Percentiles rank a stretch among this genome's conserved stretches.
Evolutionary conservation across 371 early-diverging fungal genomes (phyloP).

Genomic region (Actinomucor elegans): DNA sequence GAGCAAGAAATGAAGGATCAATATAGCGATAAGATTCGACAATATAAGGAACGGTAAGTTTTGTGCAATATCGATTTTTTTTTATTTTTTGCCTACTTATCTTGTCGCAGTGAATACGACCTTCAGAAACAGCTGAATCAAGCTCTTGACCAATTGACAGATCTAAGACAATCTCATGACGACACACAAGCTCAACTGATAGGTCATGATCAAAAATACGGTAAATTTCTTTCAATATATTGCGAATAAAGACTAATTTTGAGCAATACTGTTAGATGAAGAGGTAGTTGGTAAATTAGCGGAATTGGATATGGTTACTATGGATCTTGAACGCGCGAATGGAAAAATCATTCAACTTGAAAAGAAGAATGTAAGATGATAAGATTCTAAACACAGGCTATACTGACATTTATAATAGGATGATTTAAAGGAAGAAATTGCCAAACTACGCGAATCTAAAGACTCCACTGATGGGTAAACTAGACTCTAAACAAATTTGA

Average conservation of each 20-base stretch:
- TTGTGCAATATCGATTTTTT: no score
- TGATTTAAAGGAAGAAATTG: constrained; percentile 49
- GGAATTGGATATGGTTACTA: constrained; percentile 82
- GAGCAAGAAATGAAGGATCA: constrained; percentile 69
- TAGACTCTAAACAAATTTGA: not conserved
- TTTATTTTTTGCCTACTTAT: no score
- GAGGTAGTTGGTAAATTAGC: constrained; percentile 83
- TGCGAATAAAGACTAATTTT: not conserved
- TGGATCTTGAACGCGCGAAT: constrained; percentile 84
- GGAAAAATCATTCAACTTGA: constrained; percentile 69
- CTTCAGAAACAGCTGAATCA: constrained; percentile 82
- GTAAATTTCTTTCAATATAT: constrained; percentile 20
- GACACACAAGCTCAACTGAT: constrained; percentile 74
- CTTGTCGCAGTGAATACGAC: constrained; percentile 70
- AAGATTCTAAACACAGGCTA: not conserved
- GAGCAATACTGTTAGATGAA: constrained; percentile 50
- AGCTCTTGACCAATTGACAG: constrained; percentile 73
- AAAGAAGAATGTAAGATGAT: constrained; percentile 58
- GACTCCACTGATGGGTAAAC: constrained; percentile 18
- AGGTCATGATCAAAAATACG: constrained; percentile 72
- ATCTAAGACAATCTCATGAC: constrained; percentile 71
- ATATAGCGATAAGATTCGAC: constrained; percentile 73
- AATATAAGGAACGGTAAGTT: constrained; percentile 76
- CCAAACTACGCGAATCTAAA: constrained; percentile 28
- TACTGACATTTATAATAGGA: constrained; percentile 15